Percentiles rank a stretch among this genome's conserved stretches.
Conservation (phyloP, 1,284 basidiomycete species). For the Ceraceosorus guamensis region DNA sequence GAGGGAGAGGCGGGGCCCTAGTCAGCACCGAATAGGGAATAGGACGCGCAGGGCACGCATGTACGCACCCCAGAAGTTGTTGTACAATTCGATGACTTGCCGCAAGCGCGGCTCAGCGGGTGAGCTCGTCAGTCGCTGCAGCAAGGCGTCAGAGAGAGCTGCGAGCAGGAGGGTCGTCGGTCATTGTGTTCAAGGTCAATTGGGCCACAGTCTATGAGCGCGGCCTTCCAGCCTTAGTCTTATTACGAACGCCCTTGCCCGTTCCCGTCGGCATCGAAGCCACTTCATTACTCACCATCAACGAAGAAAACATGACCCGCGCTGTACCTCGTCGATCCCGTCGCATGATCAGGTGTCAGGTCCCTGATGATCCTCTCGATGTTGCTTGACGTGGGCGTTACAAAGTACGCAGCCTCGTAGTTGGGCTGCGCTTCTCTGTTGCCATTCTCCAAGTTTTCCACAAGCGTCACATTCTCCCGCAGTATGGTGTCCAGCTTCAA, state of each 20-base stretch:
- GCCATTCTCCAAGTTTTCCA: constrained; percentile 44
- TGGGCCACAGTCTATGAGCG: no score
- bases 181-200: background rate
- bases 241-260: no score
- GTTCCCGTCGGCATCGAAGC: background rate
- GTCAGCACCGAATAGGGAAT: no score
- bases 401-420: constrained; percentile 59
- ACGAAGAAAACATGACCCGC: constrained; percentile 89
- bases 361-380: constrained; percentile 71
- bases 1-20: background rate
- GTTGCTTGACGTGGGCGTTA: constrained; percentile 91
- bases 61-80: constrained; percentile 37
- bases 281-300: constrained; percentile 61
- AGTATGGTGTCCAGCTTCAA: constrained; percentile 66
- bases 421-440: constrained; percentile 22
- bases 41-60: background rate
- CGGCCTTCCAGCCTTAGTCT: no score
- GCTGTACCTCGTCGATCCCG: constrained; percentile 59
- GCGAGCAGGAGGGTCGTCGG: background rate
- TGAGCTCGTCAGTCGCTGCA: constrained; percentile 41
- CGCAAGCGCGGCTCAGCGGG: constrained; percentile 37
- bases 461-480: constrained; percentile 42
- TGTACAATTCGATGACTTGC: constrained; percentile 46
- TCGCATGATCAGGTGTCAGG: constrained; percentile 19
- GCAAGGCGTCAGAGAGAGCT: constrained; percentile 35